Conservation (phyloP, 345 rosid genomes). For the Euphorbia pulcherrima region DNA sequence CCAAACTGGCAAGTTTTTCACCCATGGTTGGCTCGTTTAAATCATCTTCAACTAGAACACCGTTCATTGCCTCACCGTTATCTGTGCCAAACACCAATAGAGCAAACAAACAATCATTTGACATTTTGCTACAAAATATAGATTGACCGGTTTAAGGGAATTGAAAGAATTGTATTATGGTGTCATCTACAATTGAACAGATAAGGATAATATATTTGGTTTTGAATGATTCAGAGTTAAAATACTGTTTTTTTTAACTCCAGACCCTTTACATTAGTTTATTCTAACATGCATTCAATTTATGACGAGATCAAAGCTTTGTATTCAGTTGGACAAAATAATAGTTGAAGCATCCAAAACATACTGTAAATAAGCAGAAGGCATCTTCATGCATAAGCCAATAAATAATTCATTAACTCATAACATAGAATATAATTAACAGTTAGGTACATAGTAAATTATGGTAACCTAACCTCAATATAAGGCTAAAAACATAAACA, state of each 20-base stretch:
- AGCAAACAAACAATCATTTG: neutral
- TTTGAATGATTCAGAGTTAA: too few species aligned
- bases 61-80: constrained; percentile 57
- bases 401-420: neutral
- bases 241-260: too few species aligned
- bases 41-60: constrained; percentile 59
- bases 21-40: constrained; percentile 86
- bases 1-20: constrained; percentile 67
- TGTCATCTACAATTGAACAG: too few species aligned
- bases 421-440: neutral
- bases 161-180: too few species aligned
- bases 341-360: neutral
- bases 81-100: constrained; percentile 27
- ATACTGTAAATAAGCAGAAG: neutral
- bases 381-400: neutral
- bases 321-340: neutral
- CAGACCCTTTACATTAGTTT: too few species aligned
- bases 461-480: neutral
- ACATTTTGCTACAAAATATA: too few species aligned
- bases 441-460: neutral
- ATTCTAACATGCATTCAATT: too few species aligned
- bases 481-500: neutral
- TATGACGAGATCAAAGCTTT: neutral
- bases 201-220: too few species aligned
- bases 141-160: too few species aligned